Evolutionary conservation across 768 basidiomycete genomes (phyloP), one percentile per base, ranked within the genome.

Genomic region (Phaeolepiota aurea): DNA sequence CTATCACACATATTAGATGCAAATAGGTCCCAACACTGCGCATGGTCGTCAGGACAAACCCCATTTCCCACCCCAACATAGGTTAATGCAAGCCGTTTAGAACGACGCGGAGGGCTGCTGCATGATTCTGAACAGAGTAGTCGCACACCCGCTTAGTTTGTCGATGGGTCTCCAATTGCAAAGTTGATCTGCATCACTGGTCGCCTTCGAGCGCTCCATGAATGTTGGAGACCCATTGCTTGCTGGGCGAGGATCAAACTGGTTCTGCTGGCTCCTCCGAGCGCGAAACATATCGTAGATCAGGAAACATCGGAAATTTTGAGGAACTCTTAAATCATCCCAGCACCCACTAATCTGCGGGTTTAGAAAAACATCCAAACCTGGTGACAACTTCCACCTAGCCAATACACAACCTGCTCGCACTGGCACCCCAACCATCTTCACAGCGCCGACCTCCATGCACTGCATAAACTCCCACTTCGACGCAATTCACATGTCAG

Each of bases 61-160:
- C 79, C 78, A 48, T 81, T 81, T 14, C 77, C 77, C 9, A 78
- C 57, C 50, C 77, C 74, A 3, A 77, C 59, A 43, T 62, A 73
- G 1, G 53, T 63, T 40, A 80, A 54, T 0, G 50, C 49, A 53
- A 76, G 80, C 1, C 77, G 76, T 16, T 67, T 63, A 3, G 72
- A 66, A 35, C 67, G 76, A 14, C 69, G 3, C 77, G 64, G 18
- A 73, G 49, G 15, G 73, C 72, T 44, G 67, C 71, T 72, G n/a
- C n/a, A n/a, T n/a, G n/a, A n/a, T n/a, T n/a, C n/a, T n/a, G n/a
- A n/a, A n/a, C n/a, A 38, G 11, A 22, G 12, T 13, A 20, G 22
- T 18, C 22, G 12, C 46, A 32, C 36, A 66, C 64, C 66, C 22
- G 64, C 53, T 39, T 60, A 56, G 42, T 68, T 76, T 30, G 62